phyloP scores from a whole-genome alignment of 129 eudicot genomes.

The Lactuca sativa region DNA sequence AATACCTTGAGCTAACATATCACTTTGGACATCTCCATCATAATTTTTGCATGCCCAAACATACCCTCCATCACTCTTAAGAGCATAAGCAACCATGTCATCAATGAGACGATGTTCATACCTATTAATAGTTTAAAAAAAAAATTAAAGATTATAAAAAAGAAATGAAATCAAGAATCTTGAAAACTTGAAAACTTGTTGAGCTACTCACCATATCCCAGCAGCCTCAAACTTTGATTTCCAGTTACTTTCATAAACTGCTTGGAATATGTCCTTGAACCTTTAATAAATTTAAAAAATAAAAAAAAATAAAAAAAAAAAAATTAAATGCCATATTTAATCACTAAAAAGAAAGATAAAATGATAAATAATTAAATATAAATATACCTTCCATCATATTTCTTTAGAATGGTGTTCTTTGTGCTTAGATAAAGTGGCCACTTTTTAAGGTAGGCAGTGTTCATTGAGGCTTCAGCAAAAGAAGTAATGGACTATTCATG shows the following conservation, averaged over 20 bases:
- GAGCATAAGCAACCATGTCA: constrained; percentile 99
- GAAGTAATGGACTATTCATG: constrained; percentile 70
- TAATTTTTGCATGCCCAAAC: constrained; percentile 99
- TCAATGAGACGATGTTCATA: constrained; percentile 98
- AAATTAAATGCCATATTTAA: neutral
- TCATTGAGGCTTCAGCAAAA: constrained; percentile 97
- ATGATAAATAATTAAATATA: constrained; percentile 2
- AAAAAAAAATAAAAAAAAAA: neutral
- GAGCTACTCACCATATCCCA: constrained; percentile 81
- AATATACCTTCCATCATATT: constrained; percentile 90
- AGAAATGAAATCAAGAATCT: neutral
- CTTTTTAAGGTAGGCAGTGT: constrained; percentile 72
- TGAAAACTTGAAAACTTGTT: constrained; percentile 22
- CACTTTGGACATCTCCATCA: constrained; percentile 99
- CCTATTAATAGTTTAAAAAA: constrained; percentile 42
- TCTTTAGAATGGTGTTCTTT: constrained; percentile 93
- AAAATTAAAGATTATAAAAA: neutral
- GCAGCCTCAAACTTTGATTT: constrained; percentile 84
- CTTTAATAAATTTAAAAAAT: constrained; percentile 30
- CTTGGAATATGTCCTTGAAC: constrained; percentile 97
- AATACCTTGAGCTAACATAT: constrained; percentile 92
- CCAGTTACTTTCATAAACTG: constrained; percentile 88
- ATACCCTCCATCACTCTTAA: constrained; percentile 97
- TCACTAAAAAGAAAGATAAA: neutral
- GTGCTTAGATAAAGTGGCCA: constrained; percentile 99